Evolutionary conservation across 352 stramenopile species (phyloP).

Genomic region (Phytophthora hibernalis): DNA sequence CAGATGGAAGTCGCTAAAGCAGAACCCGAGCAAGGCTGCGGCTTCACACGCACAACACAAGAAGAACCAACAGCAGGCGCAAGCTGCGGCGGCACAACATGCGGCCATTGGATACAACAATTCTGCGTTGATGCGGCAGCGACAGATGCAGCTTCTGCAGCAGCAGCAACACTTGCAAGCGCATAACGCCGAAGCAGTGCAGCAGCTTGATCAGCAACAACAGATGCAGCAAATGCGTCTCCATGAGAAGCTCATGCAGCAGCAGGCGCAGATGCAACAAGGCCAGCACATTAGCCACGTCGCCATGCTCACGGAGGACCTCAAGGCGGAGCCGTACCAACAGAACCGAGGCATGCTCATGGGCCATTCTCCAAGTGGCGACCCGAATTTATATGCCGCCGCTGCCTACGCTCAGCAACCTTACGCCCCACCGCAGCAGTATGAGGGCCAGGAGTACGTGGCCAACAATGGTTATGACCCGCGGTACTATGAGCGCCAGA

Average conservation of each 20-base stretch:
- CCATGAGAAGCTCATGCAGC: slow-evolving; percentile 69
- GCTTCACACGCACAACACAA: slow-evolving; percentile 80
- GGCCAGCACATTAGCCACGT: slow-evolving; percentile 57
- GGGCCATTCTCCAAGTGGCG: slow-evolving; percentile 37
- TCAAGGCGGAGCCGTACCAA: slow-evolving; percentile 51
- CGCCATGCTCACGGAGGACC: slow-evolving; percentile 44
- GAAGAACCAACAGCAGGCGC: slow-evolving; percentile 75
- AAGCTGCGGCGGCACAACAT: slow-evolving; percentile 46
- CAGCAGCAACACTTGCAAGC: slow-evolving; percentile 79
- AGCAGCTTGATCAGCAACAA: slow-evolving; percentile 78
- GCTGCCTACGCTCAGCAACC: slow-evolving; percentile 40
- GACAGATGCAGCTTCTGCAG: slow-evolving; percentile 72
- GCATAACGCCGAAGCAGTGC: slow-evolving; percentile 62
- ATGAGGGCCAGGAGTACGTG: slow-evolving; percentile 42
- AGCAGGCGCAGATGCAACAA: slow-evolving; percentile 71
- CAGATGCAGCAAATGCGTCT: slow-evolving; percentile 78
- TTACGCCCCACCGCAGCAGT: slow-evolving; percentile 43
- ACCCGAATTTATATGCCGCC: slow-evolving; percentile 46
- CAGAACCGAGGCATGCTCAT: slow-evolving; percentile 39
- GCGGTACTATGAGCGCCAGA: slow-evolving; percentile 48
- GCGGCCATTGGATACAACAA: slow-evolving; percentile 68
- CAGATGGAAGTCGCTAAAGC: slow-evolving; percentile 90
- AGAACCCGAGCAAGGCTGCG: slow-evolving; percentile 83
- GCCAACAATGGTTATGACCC: slow-evolving; percentile 43
- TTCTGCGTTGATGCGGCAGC: slow-evolving; percentile 68